These are phyloP conservation scores for Candida sonorensis DNA, from an alignment of 805 yeast genomes.

Conservation along the genomic window DNA sequence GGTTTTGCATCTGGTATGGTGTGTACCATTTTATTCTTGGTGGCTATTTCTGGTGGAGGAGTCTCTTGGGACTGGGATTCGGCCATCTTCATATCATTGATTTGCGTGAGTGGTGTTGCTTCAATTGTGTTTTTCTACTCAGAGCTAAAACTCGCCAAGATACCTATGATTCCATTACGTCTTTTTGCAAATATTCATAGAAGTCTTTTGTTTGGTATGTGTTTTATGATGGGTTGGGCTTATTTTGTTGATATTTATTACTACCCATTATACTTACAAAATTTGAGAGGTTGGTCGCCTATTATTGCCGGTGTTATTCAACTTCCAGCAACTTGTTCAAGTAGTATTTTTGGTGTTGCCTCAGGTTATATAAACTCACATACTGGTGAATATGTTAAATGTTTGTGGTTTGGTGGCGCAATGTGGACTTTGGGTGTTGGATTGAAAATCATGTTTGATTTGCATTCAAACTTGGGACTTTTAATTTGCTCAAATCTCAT, in stretches of 20 bases:
- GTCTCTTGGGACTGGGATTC: slow-evolving; percentile 44
- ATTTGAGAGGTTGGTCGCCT: slow-evolving; percentile 32
- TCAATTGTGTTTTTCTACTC: slow-evolving; percentile 35
- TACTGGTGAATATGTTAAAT: slow-evolving; percentile 33
- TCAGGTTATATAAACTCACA: slow-evolving; percentile 37
- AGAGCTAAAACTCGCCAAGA: slow-evolving; percentile 36
- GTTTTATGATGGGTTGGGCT: slow-evolving; percentile 40
- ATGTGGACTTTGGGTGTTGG: slow-evolving; percentile 36
- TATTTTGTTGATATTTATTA: slow-evolving; percentile 40
- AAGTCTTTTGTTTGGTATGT: slow-evolving; percentile 24
- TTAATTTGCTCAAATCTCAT: slow-evolving; percentile 29
- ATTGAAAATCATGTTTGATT: slow-evolving; percentile 27
- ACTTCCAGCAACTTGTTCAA: slow-evolving; percentile 32
- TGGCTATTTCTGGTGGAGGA: slow-evolving; percentile 57
- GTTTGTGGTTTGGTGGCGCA: slow-evolving; percentile 22
- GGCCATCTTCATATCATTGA: slow-evolving; percentile 20
- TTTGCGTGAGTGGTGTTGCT: slow-evolving; percentile 32
- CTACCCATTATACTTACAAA: slow-evolving; percentile 39
- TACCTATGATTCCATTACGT: slow-evolving; percentile 45
- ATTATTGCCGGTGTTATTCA: slow-evolving; percentile 34
- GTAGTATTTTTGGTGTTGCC: slow-evolving; percentile 29
- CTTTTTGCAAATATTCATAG: slow-evolving; percentile 29
- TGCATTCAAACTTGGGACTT: slow-evolving; percentile 25
- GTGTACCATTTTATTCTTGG: slow-evolving; percentile 40
- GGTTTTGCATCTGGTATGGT: slow-evolving; percentile 27